Base-by-base conservation (phyloP, 192 early-diverging fungal species). In the Coemansia furcata region DNA sequence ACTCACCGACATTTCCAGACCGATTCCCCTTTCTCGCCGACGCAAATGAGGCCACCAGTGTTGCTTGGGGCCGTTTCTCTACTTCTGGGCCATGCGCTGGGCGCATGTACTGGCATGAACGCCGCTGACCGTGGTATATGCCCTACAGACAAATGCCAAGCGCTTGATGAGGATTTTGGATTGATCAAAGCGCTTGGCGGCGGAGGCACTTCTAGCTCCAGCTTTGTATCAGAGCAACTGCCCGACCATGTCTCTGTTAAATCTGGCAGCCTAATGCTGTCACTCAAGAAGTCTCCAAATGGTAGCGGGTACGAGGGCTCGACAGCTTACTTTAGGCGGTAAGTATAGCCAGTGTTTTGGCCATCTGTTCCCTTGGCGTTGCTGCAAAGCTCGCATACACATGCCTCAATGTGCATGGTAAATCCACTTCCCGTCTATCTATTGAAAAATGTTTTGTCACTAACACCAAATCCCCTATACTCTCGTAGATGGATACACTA, bases 401-500 rank as follows among this genome's bases (percentile, higher is more conserved):
- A 50, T 52, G 14, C 23, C 26, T 52, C 50, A 30, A 11, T n/a
- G 50, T 30, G 50, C 50, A 52, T 52, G 50, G 50, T 15, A 52
- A 52, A 32, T 30, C 23, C 23, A 52, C 50, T 52, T 26, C 50
- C 50, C 23, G 6, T 15, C 30, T 26, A 21, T 47, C 30, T 10
- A 21, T 47, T 21, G 46, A 5, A 19, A 1, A 4, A 21, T 47
- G 7, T 8, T 1, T 19, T 30, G 11, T 10, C 23, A 52, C 50
- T 52, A 52, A 52, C 23, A 30, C 21, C 26, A 52, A 30, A 52
- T 8, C 9, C 2, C 7, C 19, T 19, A 19, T 47, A 19, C 46
- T 47, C 21, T 19, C 29, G 26, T 57, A 77, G 85, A 12, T 88
- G 78, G 72, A 76, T 90, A 60, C 71, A 87, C 61, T 89, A 88